Evolutionary conservation across 2,329 filamentous ascomycete species (phyloP).

Genomic region (Alternaria sp.): DNA sequence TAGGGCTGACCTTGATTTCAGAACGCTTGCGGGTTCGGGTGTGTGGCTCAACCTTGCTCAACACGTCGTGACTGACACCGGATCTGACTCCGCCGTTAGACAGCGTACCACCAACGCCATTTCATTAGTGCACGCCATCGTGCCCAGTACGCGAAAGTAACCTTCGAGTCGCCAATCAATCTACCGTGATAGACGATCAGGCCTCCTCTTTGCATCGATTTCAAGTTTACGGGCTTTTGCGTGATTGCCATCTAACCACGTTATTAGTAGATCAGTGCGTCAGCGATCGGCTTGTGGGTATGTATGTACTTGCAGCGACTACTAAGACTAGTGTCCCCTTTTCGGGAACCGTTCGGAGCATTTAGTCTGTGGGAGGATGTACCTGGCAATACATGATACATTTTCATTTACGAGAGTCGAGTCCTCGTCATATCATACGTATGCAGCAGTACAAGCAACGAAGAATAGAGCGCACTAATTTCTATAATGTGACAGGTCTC

Average conservation of each 20-base stretch:
- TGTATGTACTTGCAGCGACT: background rate
- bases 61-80: background rate
- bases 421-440: background rate
- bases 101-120: background rate
- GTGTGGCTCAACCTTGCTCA: background rate
- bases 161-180: background rate
- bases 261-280: background rate
- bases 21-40: background rate
- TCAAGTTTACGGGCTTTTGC: background rate
- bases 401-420: background rate
- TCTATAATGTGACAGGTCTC: background rate
- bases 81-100: background rate
- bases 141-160: background rate
- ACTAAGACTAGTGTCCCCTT: background rate
- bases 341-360: background rate
- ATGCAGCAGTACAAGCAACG: background rate
- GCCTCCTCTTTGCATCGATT: background rate
- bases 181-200: background rate
- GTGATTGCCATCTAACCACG: background rate
- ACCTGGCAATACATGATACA: background rate
- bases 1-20: background rate
- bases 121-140: background rate
- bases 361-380: rapidly evolving
- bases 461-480: background rate
- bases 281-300: background rate